These are phyloP conservation scores for Mucor piriformis DNA, from an alignment of 371 early-diverging fungal species.

Conservation along the genomic window DNA sequence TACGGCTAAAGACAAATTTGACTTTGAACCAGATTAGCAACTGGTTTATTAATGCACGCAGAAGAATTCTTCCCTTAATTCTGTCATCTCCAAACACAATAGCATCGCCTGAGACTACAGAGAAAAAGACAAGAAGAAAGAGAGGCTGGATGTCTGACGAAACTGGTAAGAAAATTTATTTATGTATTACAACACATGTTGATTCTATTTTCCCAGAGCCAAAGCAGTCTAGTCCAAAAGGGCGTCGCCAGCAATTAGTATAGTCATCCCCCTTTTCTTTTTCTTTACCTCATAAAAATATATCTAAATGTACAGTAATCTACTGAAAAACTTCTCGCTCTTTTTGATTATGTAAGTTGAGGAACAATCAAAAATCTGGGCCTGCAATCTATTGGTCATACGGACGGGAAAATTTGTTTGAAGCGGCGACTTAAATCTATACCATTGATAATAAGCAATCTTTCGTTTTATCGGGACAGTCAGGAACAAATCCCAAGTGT, in stretches of 20 bases:
- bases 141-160: background rate
- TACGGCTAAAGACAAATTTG: constrained; percentile 61
- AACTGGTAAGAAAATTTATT: background rate
- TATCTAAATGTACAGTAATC: background rate
- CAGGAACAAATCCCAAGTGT: constrained; percentile 4
- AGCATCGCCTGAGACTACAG: background rate
- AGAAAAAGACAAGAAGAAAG: constrained; percentile 8
- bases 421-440: too few relatives aligned
- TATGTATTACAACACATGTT: background rate
- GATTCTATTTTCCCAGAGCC: background rate
- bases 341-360: background rate
- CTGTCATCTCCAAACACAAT: constrained; percentile 2
- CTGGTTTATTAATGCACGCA: constrained; percentile 82
- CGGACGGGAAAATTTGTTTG: too few relatives aligned
- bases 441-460: background rate
- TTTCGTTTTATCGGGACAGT: constrained; percentile 6
- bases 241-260: background rate
- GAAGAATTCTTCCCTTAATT: constrained; percentile 55
- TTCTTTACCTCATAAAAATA: background rate
- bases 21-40: constrained; percentile 75
- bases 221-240: background rate
- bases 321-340: background rate
- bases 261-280: background rate
- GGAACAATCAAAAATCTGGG: background rate
- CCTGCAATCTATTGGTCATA: too few relatives aligned